Conservation (phyloP, 768 basidiomycete species). For the Amanita thiersii region DNA sequence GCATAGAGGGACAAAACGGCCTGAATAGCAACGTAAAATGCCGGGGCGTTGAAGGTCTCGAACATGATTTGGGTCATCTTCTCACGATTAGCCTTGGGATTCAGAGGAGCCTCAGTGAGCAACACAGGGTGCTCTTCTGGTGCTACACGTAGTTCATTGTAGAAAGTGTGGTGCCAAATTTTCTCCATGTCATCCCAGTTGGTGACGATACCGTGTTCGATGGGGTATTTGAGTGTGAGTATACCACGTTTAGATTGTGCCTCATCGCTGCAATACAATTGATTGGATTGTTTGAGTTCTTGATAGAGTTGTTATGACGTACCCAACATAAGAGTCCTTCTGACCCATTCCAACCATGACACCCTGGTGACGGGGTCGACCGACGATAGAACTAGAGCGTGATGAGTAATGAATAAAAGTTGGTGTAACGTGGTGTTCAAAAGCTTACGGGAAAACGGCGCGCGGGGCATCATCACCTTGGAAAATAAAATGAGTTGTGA, state of each 20-base stretch:
- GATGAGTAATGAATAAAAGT: slow-evolving; percentile 5
- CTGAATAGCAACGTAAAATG: slow-evolving; percentile 90
- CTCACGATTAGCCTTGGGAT: slow-evolving; percentile 89
- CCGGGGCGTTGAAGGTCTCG: slow-evolving; percentile 90
- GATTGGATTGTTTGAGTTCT: slow-evolving; percentile 6
- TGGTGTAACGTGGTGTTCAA: not conserved
- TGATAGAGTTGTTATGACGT: slow-evolving; percentile 17
- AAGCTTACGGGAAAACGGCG: slow-evolving; percentile 89
- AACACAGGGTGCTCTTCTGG: slow-evolving; percentile 91
- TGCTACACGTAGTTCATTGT: slow-evolving; percentile 90
- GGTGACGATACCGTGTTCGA: slow-evolving; percentile 91
- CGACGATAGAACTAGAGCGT: slow-evolving; percentile 72
- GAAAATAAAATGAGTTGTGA: slow-evolving; percentile 18
- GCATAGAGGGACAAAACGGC: slow-evolving; percentile 89
- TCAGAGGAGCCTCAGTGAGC: slow-evolving; percentile 86
- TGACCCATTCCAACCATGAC: slow-evolving; percentile 97
- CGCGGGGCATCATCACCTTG: slow-evolving; percentile 84
- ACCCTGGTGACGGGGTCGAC: slow-evolving; percentile 90
- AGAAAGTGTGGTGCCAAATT: slow-evolving; percentile 98
- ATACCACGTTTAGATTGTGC: slow-evolving; percentile 95
- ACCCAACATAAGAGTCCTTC: slow-evolving; percentile 97
- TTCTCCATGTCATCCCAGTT: slow-evolving; percentile 99
- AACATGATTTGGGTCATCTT: slow-evolving; percentile 98
- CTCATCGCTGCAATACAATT: slow-evolving; percentile 55
- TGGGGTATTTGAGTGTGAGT: slow-evolving; percentile 87